A percentile compares a stretch with the other conserved stretches of the same genome.
Conservation (phyloP, 2,329 filamentous ascomycete genomes). For the Acrocalymma vagum region DNA sequence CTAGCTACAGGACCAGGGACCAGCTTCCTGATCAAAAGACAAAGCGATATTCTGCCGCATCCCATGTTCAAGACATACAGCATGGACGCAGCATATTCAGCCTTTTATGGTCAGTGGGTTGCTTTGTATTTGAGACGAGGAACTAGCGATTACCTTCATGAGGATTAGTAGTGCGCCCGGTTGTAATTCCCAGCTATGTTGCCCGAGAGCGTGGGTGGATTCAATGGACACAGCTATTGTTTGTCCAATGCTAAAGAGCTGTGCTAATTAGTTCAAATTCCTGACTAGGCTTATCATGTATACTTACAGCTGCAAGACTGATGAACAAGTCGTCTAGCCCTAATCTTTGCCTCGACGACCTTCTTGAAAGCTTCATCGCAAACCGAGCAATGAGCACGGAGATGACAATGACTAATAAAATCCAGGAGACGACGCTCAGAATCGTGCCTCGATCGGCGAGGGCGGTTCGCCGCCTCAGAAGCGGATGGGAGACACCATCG, state of each 20-base stretch:
- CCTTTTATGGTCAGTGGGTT: slow-evolving; percentile 19
- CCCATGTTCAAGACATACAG: slow-evolving; percentile 42
- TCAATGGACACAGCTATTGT: slow-evolving; percentile 35
- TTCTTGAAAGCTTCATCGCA: slow-evolving; percentile 33
- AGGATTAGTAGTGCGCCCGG: slow-evolving; percentile 17
- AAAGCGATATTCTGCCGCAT: slow-evolving; percentile 34
- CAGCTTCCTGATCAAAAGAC: slow-evolving; percentile 30
- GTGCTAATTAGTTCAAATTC: slow-evolving; percentile 4
- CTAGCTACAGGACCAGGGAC: slow-evolving; percentile 27
- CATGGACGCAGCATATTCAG: slow-evolving; percentile 33
- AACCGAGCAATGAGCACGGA: slow-evolving; percentile 31
- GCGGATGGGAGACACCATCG: slow-evolving; percentile 10
- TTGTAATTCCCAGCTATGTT: slow-evolving; percentile 17
- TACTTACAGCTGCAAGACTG: slow-evolving; percentile 33
- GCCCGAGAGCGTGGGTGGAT: slow-evolving; percentile 27
- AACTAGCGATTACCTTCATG: slow-evolving; percentile 27
- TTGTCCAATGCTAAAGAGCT: slow-evolving; percentile 40
- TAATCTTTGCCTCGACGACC: slow-evolving; percentile 20
- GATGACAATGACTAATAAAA: slow-evolving; percentile 29
- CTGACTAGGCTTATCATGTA: neutral
- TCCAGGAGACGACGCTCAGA: slow-evolving; percentile 36
- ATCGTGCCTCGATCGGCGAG: slow-evolving; percentile 23
- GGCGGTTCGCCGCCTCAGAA: slow-evolving; percentile 20
- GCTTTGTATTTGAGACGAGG: neutral
- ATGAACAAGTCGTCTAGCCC: slow-evolving; percentile 35